Conservation (phyloP, 257 asterid genomes). For the Anisodus tanguticus region DNA sequence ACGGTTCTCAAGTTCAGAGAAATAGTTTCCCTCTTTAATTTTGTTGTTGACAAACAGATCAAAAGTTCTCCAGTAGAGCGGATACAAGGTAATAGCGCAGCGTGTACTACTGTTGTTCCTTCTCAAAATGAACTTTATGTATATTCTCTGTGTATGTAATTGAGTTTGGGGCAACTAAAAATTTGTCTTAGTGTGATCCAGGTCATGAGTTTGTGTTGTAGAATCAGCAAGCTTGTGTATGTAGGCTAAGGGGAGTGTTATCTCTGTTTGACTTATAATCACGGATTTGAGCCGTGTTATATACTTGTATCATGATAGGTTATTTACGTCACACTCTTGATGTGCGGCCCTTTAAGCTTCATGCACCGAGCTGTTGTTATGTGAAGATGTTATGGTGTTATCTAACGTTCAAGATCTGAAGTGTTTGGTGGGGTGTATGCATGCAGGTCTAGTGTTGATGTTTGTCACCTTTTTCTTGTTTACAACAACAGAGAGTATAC, state of each 20-base stretch:
- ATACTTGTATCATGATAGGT: too few relatives aligned
- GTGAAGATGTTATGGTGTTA: not conserved
- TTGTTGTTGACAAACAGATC: not conserved
- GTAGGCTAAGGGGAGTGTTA: too few relatives aligned
- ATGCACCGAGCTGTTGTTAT: not conserved
- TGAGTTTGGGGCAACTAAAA: not conserved
- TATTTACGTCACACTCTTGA: too few relatives aligned
- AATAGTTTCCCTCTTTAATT: not conserved
- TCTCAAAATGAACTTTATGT: not conserved
- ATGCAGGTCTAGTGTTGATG: not conserved
- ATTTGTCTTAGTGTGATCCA: too few relatives aligned
- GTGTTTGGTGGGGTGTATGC: not conserved
- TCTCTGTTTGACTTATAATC: too few relatives aligned
- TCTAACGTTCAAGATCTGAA: not conserved
- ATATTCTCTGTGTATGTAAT: not conserved
- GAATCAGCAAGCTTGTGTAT: not conserved
- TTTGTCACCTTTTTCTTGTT: not conserved
- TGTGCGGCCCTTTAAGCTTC: too few relatives aligned
- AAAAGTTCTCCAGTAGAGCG: not conserved
- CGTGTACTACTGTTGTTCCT: not conserved
- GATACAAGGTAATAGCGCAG: not conserved
- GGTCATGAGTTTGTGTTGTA: not conserved
- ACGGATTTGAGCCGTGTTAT: too few relatives aligned
- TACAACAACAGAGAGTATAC: not conserved
- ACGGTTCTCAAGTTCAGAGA: not conserved